A percentile compares a stretch with the other conserved stretches of the same genome.
Evolutionary conservation across 1,139 yeast species (phyloP).

Genomic region (Pichia sp.): DNA sequence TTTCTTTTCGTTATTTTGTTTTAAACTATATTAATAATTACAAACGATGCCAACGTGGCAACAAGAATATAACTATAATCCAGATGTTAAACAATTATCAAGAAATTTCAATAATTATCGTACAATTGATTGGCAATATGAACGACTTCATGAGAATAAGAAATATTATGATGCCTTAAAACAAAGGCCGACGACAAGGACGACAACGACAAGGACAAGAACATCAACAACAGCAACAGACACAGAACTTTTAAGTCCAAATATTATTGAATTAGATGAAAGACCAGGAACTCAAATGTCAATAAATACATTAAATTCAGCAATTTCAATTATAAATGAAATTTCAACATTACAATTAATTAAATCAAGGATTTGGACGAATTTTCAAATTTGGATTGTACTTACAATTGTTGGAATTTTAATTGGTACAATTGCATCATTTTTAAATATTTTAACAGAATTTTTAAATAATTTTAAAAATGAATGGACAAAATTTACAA

Average conservation of each 20-base stretch:
- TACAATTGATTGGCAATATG: slow-evolving; percentile 85
- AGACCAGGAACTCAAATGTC: slow-evolving; percentile 1
- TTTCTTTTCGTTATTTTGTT: no score
- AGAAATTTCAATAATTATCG: slow-evolving; percentile 50
- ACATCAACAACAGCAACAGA: not conserved
- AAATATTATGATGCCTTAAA: slow-evolving; percentile 28
- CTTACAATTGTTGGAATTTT: slow-evolving; percentile 66
- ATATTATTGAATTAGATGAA: no score
- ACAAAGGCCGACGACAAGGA: not conserved
- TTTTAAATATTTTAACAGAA: slow-evolving; percentile 73
- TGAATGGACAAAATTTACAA: slow-evolving; percentile 54
- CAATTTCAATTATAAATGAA: slow-evolving; percentile 1
- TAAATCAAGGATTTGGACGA: slow-evolving; percentile 30
- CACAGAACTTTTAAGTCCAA: no score
- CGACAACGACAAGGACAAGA: no score
- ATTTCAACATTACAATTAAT: slow-evolving; percentile 11
- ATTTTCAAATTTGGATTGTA: slow-evolving; percentile 68
- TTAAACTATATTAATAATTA: no score
- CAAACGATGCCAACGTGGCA: slow-evolving; percentile 10
- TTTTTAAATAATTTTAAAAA: slow-evolving; percentile 74
- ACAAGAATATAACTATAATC: slow-evolving; percentile 8
- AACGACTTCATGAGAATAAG: slow-evolving; percentile 54
- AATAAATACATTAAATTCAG: slow-evolving; percentile 2
- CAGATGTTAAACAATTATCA: slow-evolving; percentile 17
- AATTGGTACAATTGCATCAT: slow-evolving; percentile 80